Evolutionary conservation across 352 stramenopile genomes (phyloP).

Genomic region (Phytopythium delawarense): DNA sequence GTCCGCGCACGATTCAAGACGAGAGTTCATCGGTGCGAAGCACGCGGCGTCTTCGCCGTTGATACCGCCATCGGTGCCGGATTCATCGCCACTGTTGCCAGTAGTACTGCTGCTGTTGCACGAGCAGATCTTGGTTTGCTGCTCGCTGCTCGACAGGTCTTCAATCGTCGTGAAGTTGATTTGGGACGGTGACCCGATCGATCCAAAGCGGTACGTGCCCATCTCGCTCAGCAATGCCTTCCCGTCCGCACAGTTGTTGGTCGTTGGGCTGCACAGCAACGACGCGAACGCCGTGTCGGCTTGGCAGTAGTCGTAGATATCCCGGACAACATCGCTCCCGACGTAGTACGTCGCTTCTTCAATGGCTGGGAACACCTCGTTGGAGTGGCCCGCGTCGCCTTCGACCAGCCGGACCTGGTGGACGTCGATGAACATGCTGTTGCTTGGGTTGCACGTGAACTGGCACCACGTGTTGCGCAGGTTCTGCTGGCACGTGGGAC

Average conservation of each 20-base stretch:
- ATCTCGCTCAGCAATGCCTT: conserved; percentile 54
- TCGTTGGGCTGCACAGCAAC: conserved; percentile 35
- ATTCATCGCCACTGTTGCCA: not conserved
- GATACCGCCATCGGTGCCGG: conserved; percentile 12
- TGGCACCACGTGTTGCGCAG: conserved; percentile 79
- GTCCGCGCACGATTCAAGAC: conserved; percentile 46
- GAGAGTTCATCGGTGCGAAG: conserved; percentile 42
- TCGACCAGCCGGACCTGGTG: conserved; percentile 59
- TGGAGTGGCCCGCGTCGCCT: conserved; percentile 36
- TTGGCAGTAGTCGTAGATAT: conserved; percentile 73
- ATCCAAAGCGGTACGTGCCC: conserved; percentile 61
- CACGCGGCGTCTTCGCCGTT: conserved; percentile 26
- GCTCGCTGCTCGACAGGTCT: conserved; percentile 25
- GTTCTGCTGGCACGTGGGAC: conserved; percentile 69
- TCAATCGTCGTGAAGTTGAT: conserved; percentile 72
- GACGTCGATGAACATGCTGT: conserved; percentile 73
- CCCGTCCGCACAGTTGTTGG: conserved; percentile 53
- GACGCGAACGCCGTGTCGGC: conserved; percentile 44
- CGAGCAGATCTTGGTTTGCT: conserved; percentile 46
- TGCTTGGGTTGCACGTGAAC: conserved; percentile 74
- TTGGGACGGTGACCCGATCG: conserved; percentile 57
- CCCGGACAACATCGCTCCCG: conserved; percentile 54
- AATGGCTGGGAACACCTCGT: conserved; percentile 59
- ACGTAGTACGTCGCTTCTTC: conserved; percentile 71
- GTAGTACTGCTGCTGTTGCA: conserved; percentile 14